phyloP scores from a whole-genome alignment of 1,139 yeast genomes.

The Kazachstania sp. region DNA sequence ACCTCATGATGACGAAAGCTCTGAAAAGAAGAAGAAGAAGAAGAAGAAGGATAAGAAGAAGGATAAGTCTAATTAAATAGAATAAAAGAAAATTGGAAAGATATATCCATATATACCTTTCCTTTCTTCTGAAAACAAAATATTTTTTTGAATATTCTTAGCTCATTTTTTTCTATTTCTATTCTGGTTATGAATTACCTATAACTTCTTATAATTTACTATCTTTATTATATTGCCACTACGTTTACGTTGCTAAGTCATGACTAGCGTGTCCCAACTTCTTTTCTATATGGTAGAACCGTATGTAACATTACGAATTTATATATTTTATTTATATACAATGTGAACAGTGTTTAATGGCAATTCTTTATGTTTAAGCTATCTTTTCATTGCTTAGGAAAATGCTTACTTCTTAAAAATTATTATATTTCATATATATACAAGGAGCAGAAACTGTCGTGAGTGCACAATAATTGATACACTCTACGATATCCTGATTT shows the following conservation, averaged over 20 bases:
- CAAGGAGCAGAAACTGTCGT: too few species aligned
- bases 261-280: neutral
- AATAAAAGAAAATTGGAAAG: neutral
- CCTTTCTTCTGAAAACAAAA: neutral
- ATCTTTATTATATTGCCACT: neutral
- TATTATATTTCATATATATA: too few species aligned
- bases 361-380: neutral
- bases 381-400: neutral
- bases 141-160: neutral
- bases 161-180: neutral
- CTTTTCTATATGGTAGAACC: neutral
- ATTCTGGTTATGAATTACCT: neutral
- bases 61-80: constrained; percentile 19
- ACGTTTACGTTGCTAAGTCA: neutral
- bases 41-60: constrained; percentile 38
- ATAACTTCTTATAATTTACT: neutral
- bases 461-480: too few species aligned
- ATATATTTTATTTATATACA: neutral
- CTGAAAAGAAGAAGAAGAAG: constrained; percentile 37
- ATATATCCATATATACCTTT: neutral
- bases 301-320: neutral
- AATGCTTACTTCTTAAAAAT: neutral
- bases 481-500: too few species aligned
- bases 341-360: neutral
- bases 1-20: constrained; percentile 28